These are phyloP conservation scores for Acacia concinna DNA, from an alignment of 331 rosid species.

Conservation along the genomic window DNA sequence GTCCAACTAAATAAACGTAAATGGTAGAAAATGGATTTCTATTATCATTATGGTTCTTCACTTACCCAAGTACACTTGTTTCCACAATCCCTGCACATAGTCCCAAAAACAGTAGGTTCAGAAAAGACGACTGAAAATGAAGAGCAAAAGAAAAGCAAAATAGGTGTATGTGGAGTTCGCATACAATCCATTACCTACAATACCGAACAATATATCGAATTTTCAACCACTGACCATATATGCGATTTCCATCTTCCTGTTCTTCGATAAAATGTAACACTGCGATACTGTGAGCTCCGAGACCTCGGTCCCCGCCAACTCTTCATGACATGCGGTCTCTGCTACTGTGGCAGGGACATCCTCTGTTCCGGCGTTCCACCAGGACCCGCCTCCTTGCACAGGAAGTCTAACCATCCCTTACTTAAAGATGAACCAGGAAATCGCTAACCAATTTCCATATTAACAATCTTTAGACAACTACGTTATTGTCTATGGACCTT, in stretches of 20 bases:
- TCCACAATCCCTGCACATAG: slow-evolving; percentile 74
- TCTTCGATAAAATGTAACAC: slow-evolving; percentile 84
- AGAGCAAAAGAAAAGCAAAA: background rate
- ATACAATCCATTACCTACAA: background rate
- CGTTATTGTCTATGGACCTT: no score
- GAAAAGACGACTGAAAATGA: background rate
- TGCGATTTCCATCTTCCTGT: slow-evolving; percentile 98
- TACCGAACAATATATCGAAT: background rate
- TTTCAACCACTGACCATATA: slow-evolving; percentile 61
- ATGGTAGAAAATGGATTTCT: no score
- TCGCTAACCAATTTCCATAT: background rate
- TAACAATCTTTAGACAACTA: no score
- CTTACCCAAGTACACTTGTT: slow-evolving; percentile 94
- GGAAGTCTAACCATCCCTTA: slow-evolving; percentile 45
- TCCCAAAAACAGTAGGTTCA: slow-evolving; percentile 24
- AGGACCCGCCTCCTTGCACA: slow-evolving; percentile 37
- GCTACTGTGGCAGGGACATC: slow-evolving; percentile 32
- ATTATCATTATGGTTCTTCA: background rate
- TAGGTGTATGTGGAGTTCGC: background rate
- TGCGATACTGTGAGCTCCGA: slow-evolving; percentile 89
- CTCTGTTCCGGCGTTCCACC: slow-evolving; percentile 37
- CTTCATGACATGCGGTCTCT: slow-evolving; percentile 49
- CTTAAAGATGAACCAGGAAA: slow-evolving; percentile 33
- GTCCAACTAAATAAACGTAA: background rate
- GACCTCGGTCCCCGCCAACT: slow-evolving; percentile 94